Percentiles rank a stretch among this genome's conserved stretches.
Conservation (phyloP, 371 early-diverging fungal species). For the Gilbertella persicaria region DNA sequence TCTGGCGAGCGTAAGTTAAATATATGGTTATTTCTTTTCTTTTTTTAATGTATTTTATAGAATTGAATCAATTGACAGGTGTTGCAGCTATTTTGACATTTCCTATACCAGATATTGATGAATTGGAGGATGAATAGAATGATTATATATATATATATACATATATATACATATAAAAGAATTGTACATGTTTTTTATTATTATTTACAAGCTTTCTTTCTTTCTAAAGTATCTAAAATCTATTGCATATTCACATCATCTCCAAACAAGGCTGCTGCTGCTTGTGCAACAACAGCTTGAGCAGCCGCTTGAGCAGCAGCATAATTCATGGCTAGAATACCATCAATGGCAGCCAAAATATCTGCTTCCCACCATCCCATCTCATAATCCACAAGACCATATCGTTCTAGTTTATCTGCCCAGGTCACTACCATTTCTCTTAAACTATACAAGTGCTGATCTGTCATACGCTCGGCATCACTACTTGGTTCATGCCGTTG, state of each 20-base stretch:
- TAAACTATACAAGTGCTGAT: constrained; percentile 65
- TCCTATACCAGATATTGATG: constrained; percentile 71
- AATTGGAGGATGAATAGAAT: constrained; percentile 53
- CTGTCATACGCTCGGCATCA: constrained; percentile 58
- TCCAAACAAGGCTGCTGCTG: constrained; percentile 47
- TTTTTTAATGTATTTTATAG: constrained; percentile 26
- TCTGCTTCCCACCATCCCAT: constrained; percentile 87
- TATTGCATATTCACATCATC: constrained; percentile 37
- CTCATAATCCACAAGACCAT: constrained; percentile 84
- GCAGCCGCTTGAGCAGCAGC: constrained; percentile 53
- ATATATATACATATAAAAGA: constrained; percentile 6
- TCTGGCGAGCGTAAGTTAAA: constrained; percentile 93
- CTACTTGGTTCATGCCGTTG: constrained; percentile 60
- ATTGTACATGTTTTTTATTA: constrained; percentile 2
- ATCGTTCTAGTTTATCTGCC: constrained; percentile 75
- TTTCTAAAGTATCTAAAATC: too few relatives aligned
- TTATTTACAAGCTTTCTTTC: neutral
- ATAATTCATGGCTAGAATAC: constrained; percentile 53
- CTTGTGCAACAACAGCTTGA: constrained; percentile 49
- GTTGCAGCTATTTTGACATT: constrained; percentile 93
- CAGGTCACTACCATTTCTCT: constrained; percentile 67
- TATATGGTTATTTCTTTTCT: neutral
- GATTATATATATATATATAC: constrained; percentile 8
- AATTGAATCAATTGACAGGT: constrained; percentile 90
- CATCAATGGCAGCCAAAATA: constrained; percentile 73